These are phyloP conservation scores for Amanita thiersii DNA, from an alignment of 768 basidiomycete genomes.

Conservation along the genomic window DNA sequence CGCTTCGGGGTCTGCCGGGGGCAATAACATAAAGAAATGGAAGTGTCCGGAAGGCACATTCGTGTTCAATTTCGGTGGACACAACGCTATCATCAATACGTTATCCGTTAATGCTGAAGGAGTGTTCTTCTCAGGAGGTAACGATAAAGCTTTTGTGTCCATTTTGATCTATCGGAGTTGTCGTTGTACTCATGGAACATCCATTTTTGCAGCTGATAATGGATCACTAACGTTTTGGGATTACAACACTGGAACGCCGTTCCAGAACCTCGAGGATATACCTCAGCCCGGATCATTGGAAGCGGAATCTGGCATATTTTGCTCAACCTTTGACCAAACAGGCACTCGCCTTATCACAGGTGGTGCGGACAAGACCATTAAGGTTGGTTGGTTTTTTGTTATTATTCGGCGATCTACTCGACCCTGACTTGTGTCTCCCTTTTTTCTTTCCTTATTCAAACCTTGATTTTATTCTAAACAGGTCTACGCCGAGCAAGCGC, in stretches of 20 bases:
- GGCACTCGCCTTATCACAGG: slow-evolving; percentile 93
- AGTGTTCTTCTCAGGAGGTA: slow-evolving; percentile 95
- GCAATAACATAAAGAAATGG: slow-evolving; percentile 99
- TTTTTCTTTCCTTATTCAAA: not conserved
- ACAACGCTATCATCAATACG: slow-evolving; percentile 97
- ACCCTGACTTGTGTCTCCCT: slow-evolving; percentile 8
- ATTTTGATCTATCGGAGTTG: not conserved
- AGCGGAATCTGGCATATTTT: slow-evolving; percentile 94
- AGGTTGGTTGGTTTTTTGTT: slow-evolving; percentile 54
- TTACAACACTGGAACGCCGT: slow-evolving; percentile 88
- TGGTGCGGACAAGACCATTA: slow-evolving; percentile 98
- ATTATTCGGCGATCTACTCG: slow-evolving; percentile 3
- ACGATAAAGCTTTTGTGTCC: slow-evolving; percentile 15
- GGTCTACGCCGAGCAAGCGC: slow-evolving; percentile 68
- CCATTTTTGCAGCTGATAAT: slow-evolving; percentile 53
- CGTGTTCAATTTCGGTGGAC: slow-evolving; percentile 93
- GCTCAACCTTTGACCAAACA: slow-evolving; percentile 93
- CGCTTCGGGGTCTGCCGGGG: slow-evolving; percentile 93
- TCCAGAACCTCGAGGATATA: slow-evolving; percentile 89
- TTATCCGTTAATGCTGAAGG: slow-evolving; percentile 91
- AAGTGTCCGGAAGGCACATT: slow-evolving; percentile 95
- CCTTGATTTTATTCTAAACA: no score
- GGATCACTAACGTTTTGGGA: slow-evolving; percentile 92
- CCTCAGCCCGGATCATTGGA: slow-evolving; percentile 98
- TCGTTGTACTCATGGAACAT: not conserved